A percentile compares a stretch with the other conserved stretches of the same genome.
These are phyloP conservation scores for Cubamyces sp. DNA, from an alignment of 768 basidiomycete species.

Conservation along the genomic window DNA sequence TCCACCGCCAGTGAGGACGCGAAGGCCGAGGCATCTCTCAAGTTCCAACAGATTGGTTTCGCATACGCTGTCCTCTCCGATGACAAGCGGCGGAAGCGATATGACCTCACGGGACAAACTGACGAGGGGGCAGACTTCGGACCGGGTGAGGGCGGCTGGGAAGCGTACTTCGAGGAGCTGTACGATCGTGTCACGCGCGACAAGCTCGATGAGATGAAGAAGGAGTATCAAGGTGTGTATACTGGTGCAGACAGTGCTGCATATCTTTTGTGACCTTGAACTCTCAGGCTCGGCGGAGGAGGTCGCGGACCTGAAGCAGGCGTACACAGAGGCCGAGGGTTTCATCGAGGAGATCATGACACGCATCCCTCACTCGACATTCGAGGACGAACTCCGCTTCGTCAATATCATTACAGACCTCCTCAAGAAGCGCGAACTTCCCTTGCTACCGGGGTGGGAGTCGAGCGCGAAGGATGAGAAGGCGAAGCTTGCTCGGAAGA, in stretches of 20 bases:
- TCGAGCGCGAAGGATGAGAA: constrained; percentile 78
- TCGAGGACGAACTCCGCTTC: constrained; percentile 87
- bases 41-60: constrained; percentile 93
- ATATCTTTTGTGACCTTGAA: background rate
- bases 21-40: constrained; percentile 68
- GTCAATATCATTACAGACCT: constrained; percentile 66
- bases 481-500: constrained; percentile 71
- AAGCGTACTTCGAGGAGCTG: constrained; percentile 89
- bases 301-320: constrained; percentile 70
- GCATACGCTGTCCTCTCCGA: constrained; percentile 91
- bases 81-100: constrained; percentile 70
- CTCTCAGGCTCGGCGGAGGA: constrained; percentile 83
- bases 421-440: constrained; percentile 64
- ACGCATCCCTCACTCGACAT: constrained; percentile 82
- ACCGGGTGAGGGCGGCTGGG: constrained; percentile 88
- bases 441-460: constrained; percentile 64
- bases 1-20: constrained; percentile 57
- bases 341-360: constrained; percentile 82
- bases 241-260: background rate
- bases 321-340: constrained; percentile 74
- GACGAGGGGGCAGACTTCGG: constrained; percentile 75
- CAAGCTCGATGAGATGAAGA: constrained; percentile 91
- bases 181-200: constrained; percentile 87
- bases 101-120: constrained; percentile 86
- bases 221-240: constrained; percentile 83